These are phyloP conservation scores for Malus sylvestris DNA, from an alignment of 306 rosid species.

Conservation along the genomic window DNA sequence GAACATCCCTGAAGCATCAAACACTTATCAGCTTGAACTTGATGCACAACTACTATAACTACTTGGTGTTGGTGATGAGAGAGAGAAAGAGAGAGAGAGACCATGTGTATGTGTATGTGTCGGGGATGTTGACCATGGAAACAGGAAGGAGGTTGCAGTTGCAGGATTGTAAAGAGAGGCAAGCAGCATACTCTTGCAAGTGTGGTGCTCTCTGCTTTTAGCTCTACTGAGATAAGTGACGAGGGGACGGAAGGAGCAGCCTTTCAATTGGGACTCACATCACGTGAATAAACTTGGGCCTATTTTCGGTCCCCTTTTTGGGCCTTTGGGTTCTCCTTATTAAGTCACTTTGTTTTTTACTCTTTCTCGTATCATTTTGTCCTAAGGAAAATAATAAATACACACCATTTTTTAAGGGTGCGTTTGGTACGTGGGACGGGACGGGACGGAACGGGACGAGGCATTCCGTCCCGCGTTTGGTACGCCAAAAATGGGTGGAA, in stretches of 20 bases:
- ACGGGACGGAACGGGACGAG: too few species aligned
- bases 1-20: constrained; percentile 16
- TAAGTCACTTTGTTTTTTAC: too few species aligned
- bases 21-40: background rate
- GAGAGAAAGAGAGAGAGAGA: constrained; percentile 10
- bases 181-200: constrained; percentile 16
- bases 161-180: constrained; percentile 22
- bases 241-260: background rate
- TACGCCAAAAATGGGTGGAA: too few species aligned
- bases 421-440: too few species aligned
- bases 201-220: background rate
- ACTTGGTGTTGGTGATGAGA: background rate
- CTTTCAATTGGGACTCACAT: background rate
- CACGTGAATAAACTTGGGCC: background rate
- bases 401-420: too few species aligned
- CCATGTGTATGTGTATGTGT: constrained; percentile 19
- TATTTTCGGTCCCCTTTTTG: background rate
- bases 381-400: too few species aligned
- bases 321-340: background rate
- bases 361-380: too few species aligned
- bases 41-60: background rate
- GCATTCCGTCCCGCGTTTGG: too few species aligned
- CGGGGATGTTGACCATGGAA: constrained; percentile 13
- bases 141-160: constrained; percentile 9
- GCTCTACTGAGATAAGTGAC: background rate